A percentile compares a stretch with the other conserved stretches of the same genome.
Evolutionary conservation across 1,284 basidiomycete species (phyloP).

Genomic region (Pulveroboletus sp.): DNA sequence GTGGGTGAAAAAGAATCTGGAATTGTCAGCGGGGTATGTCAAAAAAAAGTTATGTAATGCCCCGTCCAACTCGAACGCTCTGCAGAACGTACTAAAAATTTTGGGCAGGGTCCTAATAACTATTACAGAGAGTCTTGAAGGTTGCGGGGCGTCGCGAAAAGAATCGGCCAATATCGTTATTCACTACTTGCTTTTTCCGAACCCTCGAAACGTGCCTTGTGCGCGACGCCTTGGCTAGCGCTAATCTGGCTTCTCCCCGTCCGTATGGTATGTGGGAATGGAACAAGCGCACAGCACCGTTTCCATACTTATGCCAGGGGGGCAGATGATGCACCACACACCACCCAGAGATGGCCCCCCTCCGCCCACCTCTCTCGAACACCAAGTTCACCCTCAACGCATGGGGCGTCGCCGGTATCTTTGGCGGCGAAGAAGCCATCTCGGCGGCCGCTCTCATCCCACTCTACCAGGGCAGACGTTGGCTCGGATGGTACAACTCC

Average conservation of each 20-base stretch:
- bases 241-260: neutral
- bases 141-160: neutral
- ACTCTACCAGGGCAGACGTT: slow-evolving; percentile 31
- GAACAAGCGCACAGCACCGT: neutral
- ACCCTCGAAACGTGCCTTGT: neutral
- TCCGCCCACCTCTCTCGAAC: slow-evolving; percentile 10
- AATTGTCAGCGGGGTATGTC: too few relatives aligned
- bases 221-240: neutral
- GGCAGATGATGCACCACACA: neutral
- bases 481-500: slow-evolving; percentile 40
- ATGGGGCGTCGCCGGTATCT: slow-evolving; percentile 33
- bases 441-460: slow-evolving; percentile 33
- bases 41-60: neutral
- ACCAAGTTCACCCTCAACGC: slow-evolving; percentile 27
- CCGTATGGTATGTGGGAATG: neutral
- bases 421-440: slow-evolving; percentile 38
- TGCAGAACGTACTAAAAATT: too few relatives aligned
- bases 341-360: slow-evolving; percentile 15
- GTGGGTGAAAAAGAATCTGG: too few relatives aligned
- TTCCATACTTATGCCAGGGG: neutral
- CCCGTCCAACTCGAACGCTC: too few relatives aligned
- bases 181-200: too few relatives aligned
- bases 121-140: neutral
- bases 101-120: neutral
- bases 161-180: too few relatives aligned